Base-by-base conservation (phyloP, 805 yeast species). In the Lipomyces yamadae region DNA sequence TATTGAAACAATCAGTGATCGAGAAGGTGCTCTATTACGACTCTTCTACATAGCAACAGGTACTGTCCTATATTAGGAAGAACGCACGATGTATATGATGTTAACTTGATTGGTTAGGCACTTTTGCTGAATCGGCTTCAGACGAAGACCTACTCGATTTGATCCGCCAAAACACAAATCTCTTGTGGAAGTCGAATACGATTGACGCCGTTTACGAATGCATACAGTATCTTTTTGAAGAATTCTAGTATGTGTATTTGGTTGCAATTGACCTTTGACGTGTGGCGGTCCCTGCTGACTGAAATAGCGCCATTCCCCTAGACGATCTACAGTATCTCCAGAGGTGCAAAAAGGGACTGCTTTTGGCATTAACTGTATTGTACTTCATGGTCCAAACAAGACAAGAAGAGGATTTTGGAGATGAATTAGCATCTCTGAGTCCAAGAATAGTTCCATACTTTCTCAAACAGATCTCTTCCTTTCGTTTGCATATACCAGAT, bases 381-480 rank as follows among this genome's bases (percentile, higher is more conserved):
- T 68, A 68, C 37, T 50, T 68, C n/a, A 55, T 66, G 58, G n/a
- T 66, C 4, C 37, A 18, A 10, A 39, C 55, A 30, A 29, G 60
- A 32, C 56, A 66, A 37, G 58, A 48, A 8, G 60, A 50, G 30
- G 24, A 8, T 2, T 53, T 67, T 18, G 34, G 29, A 29, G 58
- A 56, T 5, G 42, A n/a, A n/a, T 45, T 68, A 0, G 61, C 59
- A 2, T 18, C 45, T 24, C 37, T 57, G 2, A n/a, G 55, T 7
- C 69, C 71, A 33, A 45, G 34, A n/a, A 39, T 63, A 50, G 13
- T 68, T 11, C 56, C 70, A 2, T 68, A 60, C 50, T 68, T 68
- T 37, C 63, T 68, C 15, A 34, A 37, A 10, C 63, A 67, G 35
- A 52, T 68, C 7, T 48, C 67, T 7, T 4, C 2, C 15, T 65